Evolutionary conservation across 192 early-diverging fungal species (phyloP).

Genomic region (Podila minutissima): DNA sequence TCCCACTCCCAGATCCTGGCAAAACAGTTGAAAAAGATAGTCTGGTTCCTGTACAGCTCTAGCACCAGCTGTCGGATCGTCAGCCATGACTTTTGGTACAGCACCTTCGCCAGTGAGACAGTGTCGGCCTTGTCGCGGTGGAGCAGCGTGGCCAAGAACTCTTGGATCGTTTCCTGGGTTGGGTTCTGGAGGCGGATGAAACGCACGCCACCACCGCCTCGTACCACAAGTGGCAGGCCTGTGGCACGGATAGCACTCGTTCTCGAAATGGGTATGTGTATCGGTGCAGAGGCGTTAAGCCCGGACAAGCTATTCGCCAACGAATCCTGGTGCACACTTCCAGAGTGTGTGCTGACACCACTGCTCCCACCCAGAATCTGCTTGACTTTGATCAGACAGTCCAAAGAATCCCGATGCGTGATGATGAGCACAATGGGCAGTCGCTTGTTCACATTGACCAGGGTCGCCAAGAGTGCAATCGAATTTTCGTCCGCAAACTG

Average conservation of each 20-base stretch:
- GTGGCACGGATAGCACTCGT: conserved; percentile 15
- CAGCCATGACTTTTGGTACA: conserved; percentile 34
- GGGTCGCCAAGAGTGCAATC: conserved; percentile 28
- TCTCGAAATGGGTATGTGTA: not conserved
- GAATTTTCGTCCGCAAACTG: conserved; percentile 48
- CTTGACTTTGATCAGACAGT: conserved; percentile 41
- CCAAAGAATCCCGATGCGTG: conserved; percentile 31
- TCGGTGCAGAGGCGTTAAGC: not conserved
- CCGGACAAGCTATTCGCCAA: not conserved
- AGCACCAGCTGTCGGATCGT: conserved; percentile 43
- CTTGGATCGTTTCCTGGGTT: conserved; percentile 23
- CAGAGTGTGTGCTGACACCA: conserved; percentile 4
- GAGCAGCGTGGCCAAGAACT: conserved; percentile 15
- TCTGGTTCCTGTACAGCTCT: conserved; percentile 29
- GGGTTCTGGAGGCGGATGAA: conserved; percentile 41
- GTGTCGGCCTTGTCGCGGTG: conserved; percentile 26
- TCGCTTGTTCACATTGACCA: conserved; percentile 47
- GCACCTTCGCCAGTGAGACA: conserved; percentile 21
- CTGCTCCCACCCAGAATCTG: conserved; percentile 42
- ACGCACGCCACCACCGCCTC: conserved; percentile 41
- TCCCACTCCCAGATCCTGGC: conserved; percentile 31
- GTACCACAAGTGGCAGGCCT: conserved; percentile 23
- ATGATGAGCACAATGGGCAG: conserved; percentile 45
- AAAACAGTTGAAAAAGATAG: conserved; percentile 24
- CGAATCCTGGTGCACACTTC: conserved; percentile 28